Evolutionary conservation across 768 basidiomycete genomes (phyloP).

Genomic region (Mycena crocata): DNA sequence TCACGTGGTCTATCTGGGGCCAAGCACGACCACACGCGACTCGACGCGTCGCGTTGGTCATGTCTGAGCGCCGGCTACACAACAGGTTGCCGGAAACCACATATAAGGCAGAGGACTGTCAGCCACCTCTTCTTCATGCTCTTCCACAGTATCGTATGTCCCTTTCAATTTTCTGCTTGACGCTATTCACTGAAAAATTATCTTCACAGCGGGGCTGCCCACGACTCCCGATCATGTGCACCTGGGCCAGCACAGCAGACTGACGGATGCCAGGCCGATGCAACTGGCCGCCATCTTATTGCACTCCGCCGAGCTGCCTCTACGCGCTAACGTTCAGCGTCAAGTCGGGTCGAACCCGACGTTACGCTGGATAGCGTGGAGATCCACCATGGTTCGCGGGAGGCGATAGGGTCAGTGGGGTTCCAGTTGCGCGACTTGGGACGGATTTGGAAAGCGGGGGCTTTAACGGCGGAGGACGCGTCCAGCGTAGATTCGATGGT

Average conservation of each 20-base stretch:
- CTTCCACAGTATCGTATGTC: background rate
- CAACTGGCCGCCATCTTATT: too few species aligned
- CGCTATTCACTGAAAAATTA: background rate
- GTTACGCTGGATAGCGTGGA: background rate
- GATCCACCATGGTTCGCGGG: background rate
- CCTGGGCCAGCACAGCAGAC: too few species aligned
- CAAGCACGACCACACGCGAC: too few species aligned
- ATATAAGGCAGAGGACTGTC: background rate
- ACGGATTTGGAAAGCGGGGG: background rate
- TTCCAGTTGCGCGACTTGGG: background rate
- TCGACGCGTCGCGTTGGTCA: background rate
- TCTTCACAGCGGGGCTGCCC: background rate
- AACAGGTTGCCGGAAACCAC: background rate
- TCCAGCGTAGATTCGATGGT: background rate
- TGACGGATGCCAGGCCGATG: too few species aligned
- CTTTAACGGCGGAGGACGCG: background rate
- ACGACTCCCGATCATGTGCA: too few species aligned
- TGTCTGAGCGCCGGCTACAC: background rate
- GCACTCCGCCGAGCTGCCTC: too few species aligned
- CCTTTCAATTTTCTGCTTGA: background rate
- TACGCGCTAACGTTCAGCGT: background rate
- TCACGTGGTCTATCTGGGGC: too few species aligned
- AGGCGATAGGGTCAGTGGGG: background rate
- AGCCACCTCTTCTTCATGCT: too few species aligned
- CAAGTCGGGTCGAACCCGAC: too few species aligned